Base-by-base conservation (phyloP, 495 filamentous ascomycete species). In the Lineolata rhizophorae region DNA sequence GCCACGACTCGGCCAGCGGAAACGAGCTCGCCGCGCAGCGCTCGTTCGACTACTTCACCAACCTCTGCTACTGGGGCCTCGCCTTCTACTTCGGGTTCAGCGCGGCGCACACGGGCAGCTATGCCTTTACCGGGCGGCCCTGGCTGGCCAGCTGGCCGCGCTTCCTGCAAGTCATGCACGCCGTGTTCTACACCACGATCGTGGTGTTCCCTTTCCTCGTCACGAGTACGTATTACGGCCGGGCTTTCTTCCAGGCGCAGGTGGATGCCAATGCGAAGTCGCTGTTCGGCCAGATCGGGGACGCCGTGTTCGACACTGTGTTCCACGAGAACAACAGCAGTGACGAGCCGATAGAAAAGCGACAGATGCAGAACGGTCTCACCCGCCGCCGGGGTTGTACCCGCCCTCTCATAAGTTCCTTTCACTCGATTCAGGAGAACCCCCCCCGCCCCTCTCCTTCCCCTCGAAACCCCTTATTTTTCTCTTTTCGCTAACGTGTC, bases 21-120 rank as follows among this genome's bases (percentile, higher is more conserved):
- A 41, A 45, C 2, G 49, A 52, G 31, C 8, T 31, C 6, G 31
- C 20, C 3, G 50, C 62, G 26, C 53, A 53, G 18, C 47, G 55
- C 26, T 54, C 54, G 30, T 87, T 85, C 60, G 73, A 67, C 40
- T 90, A 64, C 62, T 90, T 90, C 58, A 90, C 80, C 26, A 62
- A 64, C 46, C 50, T 77, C 30, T 75, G 71, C 3, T 84, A 76
- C 57, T 85, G 77, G 76, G 75, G 76, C 0, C 42, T 83, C 14
- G 71, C 60, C 13, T 85, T 84, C 55, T 90, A 87, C 57, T 72
- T 72, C 49, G 54, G 67, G 12, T 52, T 70, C 35, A 53, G 67
- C 0, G 54, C 67, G 3, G 29, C 66, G 14, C 80, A 90, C 54
- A 78, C 73, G 0, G 55, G 68, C 30, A 56, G 53, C 29, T 84